These are phyloP conservation scores for Fusarium duplospermum DNA, from an alignment of 2,329 filamentous ascomycete genomes.

Conservation along the genomic window DNA sequence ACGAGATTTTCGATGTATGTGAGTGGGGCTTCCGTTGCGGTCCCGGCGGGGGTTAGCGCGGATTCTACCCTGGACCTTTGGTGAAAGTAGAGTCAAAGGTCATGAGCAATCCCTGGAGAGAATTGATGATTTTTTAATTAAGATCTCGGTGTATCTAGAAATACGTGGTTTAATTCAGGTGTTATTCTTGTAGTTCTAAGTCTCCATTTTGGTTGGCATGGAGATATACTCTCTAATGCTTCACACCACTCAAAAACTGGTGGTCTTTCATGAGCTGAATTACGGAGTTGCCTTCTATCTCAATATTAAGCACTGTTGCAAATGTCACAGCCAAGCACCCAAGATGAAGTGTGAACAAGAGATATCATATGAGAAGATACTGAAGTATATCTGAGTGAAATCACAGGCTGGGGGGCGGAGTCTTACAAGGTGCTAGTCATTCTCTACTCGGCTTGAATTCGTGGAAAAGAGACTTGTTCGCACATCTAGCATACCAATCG, in stretches of 20 bases:
- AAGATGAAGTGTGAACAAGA: not conserved
- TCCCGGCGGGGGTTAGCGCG: slow-evolving; percentile 30
- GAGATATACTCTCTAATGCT: not conserved
- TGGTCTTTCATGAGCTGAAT: not conserved
- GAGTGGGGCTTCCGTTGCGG: slow-evolving; percentile 37
- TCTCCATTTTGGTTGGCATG: not conserved
- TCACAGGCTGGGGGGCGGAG: not conserved
- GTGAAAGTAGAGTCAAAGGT: not conserved
- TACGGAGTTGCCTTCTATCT: not conserved
- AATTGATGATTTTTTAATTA: not conserved
- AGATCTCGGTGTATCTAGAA: not conserved
- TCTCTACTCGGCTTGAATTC: not conserved
- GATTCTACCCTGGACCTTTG: slow-evolving; percentile 24
- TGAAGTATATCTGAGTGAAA: not conserved
- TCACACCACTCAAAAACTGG: not conserved
- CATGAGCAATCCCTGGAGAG: not conserved
- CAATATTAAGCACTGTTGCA: not conserved
- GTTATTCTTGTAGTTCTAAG: not conserved
- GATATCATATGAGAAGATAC: not conserved
- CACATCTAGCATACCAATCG: not conserved
- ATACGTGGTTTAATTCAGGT: not conserved
- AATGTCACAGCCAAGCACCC: not conserved
- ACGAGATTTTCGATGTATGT: slow-evolving; percentile 39
- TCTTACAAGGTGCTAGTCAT: not conserved
- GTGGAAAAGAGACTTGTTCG: not conserved